Base-by-base conservation (phyloP, 441 rosid species). In the Arabidopsis lyrata region DNA sequence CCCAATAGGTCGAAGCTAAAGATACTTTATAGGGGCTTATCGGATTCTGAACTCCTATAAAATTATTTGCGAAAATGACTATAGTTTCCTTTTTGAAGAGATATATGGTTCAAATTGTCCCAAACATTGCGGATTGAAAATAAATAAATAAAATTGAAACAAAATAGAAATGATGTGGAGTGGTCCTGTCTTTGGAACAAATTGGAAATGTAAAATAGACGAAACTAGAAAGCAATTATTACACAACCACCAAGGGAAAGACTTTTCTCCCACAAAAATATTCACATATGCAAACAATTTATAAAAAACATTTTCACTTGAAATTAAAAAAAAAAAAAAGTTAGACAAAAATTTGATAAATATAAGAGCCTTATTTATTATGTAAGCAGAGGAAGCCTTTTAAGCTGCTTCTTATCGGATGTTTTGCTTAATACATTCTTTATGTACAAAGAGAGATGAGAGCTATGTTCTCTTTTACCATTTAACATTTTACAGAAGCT, bases 401-500 rank as follows among this genome's bases (percentile, higher is more conserved):
- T 59, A 49, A 67, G 73, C 68, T 66, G 9, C 68, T 50, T 67
- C 78, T 59, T 53, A 68, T 68, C 78, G 59, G 53, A 68, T 68
- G 69, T 75, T 50, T 67, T 20, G 68, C 62, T 50, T 34, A 56
- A 56, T 31, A 59, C 45, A 53, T 49, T 58, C 35, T 49, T 71
- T 59, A 66, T 44, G n/a, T 60, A 77, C 74, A 77, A 27, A 60
- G 50, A 56, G 13, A 24, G n/a, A 10, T 13, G 50, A 62, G 13
- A 29, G 68, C 36, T 68, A 45, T 13, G 36, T 38, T 27, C 44
- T 52, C 52, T 29, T 29, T 49, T 34, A 20, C 41, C 63, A 42
- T 59, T 35, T 0, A n/a, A 63, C 65, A 54, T 62, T 36, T 67
- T 48, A 78, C 70, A 88, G 88, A 60, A 88, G 81, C 85, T 86